These are phyloP conservation scores for Acrocalymma vagum DNA, from an alignment of 2,329 filamentous ascomycete genomes.

Conservation along the genomic window DNA sequence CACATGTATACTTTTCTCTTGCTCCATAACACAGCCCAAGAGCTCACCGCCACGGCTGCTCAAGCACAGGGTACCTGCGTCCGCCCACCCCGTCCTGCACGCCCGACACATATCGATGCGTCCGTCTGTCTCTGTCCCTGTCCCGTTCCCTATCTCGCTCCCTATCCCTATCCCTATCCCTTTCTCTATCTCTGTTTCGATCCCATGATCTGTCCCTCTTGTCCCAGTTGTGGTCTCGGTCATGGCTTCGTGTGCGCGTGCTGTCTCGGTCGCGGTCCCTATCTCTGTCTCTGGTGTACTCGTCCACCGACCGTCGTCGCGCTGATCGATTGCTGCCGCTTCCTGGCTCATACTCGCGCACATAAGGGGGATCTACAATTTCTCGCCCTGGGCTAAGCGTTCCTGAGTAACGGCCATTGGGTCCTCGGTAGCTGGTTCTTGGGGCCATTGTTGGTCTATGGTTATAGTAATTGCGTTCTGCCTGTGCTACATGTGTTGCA, in stretches of 20 bases:
- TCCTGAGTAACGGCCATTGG: conserved; percentile 15
- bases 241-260: conserved; percentile 8
- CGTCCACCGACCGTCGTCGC: conserved; percentile 35
- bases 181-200: conserved; percentile 22
- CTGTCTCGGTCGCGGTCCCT: conserved; percentile 25
- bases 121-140: conserved; percentile 19
- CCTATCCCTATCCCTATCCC: conserved; percentile 26
- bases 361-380: conserved; percentile 25
- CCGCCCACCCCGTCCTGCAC: conserved; percentile 46
- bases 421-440: conserved; percentile 32
- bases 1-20: no score
- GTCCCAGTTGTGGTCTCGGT: conserved; percentile 7
- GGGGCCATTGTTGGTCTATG: conserved; percentile 35
- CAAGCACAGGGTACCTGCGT: conserved; percentile 40
- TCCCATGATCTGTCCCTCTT: conserved; percentile 20
- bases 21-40: neutral
- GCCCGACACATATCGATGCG: conserved; percentile 43
- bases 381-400: conserved; percentile 31
- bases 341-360: conserved; percentile 23
- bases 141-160: conserved; percentile 20
- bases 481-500: conserved; percentile 54
- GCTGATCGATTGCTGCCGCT: conserved; percentile 19
- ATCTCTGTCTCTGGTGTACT: conserved; percentile 31
- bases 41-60: conserved; percentile 16
- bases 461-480: conserved; percentile 45